Percentiles rank a stretch among this genome's conserved stretches.
Conservation (phyloP, 169 alveolate species). For the Plasmodium knowlesi region DNA sequence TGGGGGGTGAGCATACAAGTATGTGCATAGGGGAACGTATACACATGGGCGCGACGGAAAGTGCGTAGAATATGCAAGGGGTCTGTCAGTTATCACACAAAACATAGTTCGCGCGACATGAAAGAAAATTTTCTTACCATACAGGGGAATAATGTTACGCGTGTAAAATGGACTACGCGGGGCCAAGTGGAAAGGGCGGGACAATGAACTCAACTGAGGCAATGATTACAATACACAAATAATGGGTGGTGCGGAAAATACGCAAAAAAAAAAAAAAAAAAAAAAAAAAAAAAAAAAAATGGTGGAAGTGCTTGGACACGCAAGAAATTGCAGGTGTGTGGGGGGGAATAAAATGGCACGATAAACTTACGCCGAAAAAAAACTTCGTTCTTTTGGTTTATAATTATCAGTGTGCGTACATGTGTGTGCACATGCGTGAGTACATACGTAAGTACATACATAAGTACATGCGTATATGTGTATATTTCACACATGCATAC, state of each 20-base stretch:
- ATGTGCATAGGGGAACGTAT: background rate
- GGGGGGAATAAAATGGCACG: background rate
- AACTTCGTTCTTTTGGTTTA: slow-evolving; percentile 3
- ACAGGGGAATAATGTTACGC: background rate
- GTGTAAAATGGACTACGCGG: background rate
- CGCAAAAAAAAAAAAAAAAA: slow-evolving; percentile 4
- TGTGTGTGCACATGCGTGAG: background rate
- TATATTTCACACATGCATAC: slow-evolving; percentile 2
- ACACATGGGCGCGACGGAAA: background rate
- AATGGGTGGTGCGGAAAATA: background rate
- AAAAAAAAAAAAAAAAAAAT: background rate
- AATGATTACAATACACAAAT: background rate
- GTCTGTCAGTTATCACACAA: background rate
- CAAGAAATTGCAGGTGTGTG: background rate
- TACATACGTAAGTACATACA: background rate
- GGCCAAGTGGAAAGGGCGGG: background rate
- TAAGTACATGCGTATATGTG: slow-evolving; percentile 1
- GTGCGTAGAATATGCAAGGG: background rate
- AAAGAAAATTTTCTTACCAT: background rate
- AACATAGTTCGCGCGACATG: background rate
- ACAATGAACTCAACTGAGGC: background rate
- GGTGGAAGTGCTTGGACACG: background rate
- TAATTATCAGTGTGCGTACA: slow-evolving; percentile 5
- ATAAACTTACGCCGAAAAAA: background rate
- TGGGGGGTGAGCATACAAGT: background rate